phyloP scores from a whole-genome alignment of 2,329 filamentous ascomycete species.

The Lachnum nothofagi region DNA sequence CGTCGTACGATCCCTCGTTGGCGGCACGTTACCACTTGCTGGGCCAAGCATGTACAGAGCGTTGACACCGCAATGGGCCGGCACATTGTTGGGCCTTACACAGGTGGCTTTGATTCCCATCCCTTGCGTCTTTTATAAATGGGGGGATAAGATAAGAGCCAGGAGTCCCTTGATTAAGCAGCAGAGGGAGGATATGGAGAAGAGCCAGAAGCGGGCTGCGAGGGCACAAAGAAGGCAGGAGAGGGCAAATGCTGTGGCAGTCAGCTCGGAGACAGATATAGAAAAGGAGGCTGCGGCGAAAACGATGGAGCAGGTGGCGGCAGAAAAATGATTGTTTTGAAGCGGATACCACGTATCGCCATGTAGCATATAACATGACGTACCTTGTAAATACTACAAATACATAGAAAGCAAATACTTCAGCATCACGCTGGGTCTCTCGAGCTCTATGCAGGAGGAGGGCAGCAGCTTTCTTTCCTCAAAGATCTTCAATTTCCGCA shows the following conservation, averaged over 20 bases:
- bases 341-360: background rate
- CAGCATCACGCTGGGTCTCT: too few species aligned
- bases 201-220: slow-evolving; percentile 21
- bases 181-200: slow-evolving; percentile 33
- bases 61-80: slow-evolving; percentile 72
- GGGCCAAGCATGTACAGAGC: slow-evolving; percentile 65
- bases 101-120: slow-evolving; percentile 73
- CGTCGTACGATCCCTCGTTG: slow-evolving; percentile 65
- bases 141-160: slow-evolving; percentile 49
- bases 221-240: slow-evolving; percentile 14
- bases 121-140: slow-evolving; percentile 70
- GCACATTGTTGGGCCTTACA: slow-evolving; percentile 67
- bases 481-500: too few species aligned
- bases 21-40: slow-evolving; percentile 73
- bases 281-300: slow-evolving; percentile 1
- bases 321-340: background rate
- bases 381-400: too few species aligned
- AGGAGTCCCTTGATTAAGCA: slow-evolving; percentile 42
- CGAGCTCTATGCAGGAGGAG: too few species aligned
- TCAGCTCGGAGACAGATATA: slow-evolving; percentile 7
- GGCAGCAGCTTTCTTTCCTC: too few species aligned
- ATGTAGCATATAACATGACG: background rate
- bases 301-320: background rate
- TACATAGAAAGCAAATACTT: too few species aligned
- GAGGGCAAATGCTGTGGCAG: slow-evolving; percentile 8